Conservation (phyloP, 345 rosid genomes). For the Eucalyptus marginata region DNA sequence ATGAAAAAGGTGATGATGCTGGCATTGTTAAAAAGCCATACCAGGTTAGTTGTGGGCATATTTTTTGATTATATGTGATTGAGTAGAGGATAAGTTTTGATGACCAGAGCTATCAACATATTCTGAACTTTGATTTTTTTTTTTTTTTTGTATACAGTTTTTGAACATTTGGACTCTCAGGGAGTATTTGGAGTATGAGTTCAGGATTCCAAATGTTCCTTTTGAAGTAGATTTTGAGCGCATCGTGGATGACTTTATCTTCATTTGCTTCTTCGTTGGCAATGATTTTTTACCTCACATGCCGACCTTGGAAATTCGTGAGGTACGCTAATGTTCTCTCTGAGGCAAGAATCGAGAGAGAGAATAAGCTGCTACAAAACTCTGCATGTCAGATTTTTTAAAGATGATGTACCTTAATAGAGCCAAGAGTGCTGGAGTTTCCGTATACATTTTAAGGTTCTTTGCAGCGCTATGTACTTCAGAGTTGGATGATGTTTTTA, state of each 20-base stretch:
- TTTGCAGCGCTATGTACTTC: neutral
- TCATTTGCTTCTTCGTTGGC: conserved; percentile 96
- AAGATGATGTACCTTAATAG: neutral
- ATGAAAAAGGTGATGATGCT: conserved; percentile 70
- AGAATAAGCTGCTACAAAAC: neutral
- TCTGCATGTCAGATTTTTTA: neutral
- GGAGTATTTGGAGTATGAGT: conserved; percentile 82
- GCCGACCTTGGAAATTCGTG: conserved; percentile 97
- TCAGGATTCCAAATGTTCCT: conserved; percentile 43
- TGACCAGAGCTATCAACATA: neutral
- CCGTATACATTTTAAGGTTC: neutral
- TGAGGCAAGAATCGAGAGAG: neutral
- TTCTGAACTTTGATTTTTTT: neutral
- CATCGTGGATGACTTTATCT: conserved; percentile 86
- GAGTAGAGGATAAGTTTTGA: neutral
- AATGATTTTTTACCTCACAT: conserved; percentile 97
- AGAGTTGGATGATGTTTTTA: neutral
- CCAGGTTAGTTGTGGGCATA: conserved; percentile 39
- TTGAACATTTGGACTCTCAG: conserved; percentile 88
- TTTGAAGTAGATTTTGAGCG: conserved; percentile 52
- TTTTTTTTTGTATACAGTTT: conserved; percentile 39
- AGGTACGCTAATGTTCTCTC: conserved; percentile 38
- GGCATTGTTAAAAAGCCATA: conserved; percentile 69
- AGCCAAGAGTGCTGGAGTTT: neutral
- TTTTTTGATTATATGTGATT: neutral